Evolutionary conservation across 345 rosid species (phyloP), one percentile per base, ranked within the genome.

Genomic region (Pistacia vera): DNA sequence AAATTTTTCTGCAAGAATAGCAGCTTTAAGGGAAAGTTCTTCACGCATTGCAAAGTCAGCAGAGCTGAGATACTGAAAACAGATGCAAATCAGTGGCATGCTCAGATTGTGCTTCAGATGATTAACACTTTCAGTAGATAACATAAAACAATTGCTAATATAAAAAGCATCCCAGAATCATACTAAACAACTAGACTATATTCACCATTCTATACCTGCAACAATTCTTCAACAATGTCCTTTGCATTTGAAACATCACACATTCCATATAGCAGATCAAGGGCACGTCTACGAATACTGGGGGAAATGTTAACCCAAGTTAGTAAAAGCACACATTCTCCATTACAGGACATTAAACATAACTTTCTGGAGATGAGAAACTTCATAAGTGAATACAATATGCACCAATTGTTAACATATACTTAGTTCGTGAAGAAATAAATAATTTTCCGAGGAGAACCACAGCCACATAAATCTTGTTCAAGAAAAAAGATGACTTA

Each of bases 261-360:
- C 97, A 97, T 97, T 72, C 97, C 98, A 83, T 94, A 97, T 10
- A 94, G 92, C 79, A 97, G 87, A 90, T 97, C 99, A 85, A 97
- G 97, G 77, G 99, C 98, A 73, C 99, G 99, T 64, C 98, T 92
- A 48, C 99, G 98, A 62, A 97, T 97, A 82, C 99, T 97, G 97
- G 67, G 78, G 41, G 68, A 30, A 61, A 75, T 51, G 51, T 70
- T 55, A 55, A 75, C 70, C 74, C 38, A 68, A 69, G 66, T 71
- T 38, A 74, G 71, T n/a, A 72, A 48, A 62, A 36, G n/a, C 46
- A 41, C 46, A 41, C 46, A 41, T 41, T 41, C 46, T 41, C 46
- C 46, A 41, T 41, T 41, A 41, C 46, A 5, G 33, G 1, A 41
- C 9, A 7, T 41, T 5, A 5, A 41, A 6, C 9, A 41, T 22